phyloP scores from a whole-genome alignment of 352 stramenopile species.

The Phytophthora sansomeana region DNA sequence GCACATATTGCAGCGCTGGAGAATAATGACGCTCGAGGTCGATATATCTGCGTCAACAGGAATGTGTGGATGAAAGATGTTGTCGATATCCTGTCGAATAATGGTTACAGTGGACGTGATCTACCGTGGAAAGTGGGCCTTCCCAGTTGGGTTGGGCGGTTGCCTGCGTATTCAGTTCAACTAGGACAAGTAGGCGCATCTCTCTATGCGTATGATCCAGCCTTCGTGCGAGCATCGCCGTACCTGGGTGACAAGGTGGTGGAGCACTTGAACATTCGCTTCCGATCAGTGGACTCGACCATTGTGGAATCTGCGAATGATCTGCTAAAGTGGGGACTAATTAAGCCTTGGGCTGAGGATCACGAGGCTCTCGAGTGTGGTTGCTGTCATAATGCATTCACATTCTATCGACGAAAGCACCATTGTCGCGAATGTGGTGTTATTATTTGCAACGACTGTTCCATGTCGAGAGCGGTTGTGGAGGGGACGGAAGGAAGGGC shows the following conservation, averaged over 20 bases:
- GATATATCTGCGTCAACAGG: constrained; percentile 89
- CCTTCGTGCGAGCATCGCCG: constrained; percentile 60
- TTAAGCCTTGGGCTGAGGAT: constrained; percentile 91
- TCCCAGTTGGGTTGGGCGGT: constrained; percentile 82
- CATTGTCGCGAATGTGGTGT: constrained; percentile 89
- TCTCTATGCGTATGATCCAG: constrained; percentile 73
- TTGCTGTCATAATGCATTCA: constrained; percentile 84
- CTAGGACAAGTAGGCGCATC: constrained; percentile 86
- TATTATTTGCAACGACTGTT: constrained; percentile 90
- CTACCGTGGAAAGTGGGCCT: constrained; percentile 85
- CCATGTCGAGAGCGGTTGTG: constrained; percentile 85
- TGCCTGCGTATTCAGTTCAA: constrained; percentile 88
- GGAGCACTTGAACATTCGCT: constrained; percentile 82
- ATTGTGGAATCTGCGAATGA: constrained; percentile 88
- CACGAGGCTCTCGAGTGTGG: constrained; percentile 77
- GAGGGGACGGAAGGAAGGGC: constrained; percentile 83
- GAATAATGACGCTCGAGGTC: constrained; percentile 82
- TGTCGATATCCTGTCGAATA: constrained; percentile 83
- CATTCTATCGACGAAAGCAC: constrained; percentile 83
- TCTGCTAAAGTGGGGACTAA: constrained; percentile 85
- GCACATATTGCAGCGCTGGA: constrained; percentile 85
- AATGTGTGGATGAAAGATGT: constrained; percentile 91
- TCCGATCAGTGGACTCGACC: constrained; percentile 64
- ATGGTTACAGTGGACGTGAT: constrained; percentile 88
- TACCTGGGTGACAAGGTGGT: constrained; percentile 87